Conservation (phyloP, 345 rosid genomes). For the Streptanthus diversifolius region DNA sequence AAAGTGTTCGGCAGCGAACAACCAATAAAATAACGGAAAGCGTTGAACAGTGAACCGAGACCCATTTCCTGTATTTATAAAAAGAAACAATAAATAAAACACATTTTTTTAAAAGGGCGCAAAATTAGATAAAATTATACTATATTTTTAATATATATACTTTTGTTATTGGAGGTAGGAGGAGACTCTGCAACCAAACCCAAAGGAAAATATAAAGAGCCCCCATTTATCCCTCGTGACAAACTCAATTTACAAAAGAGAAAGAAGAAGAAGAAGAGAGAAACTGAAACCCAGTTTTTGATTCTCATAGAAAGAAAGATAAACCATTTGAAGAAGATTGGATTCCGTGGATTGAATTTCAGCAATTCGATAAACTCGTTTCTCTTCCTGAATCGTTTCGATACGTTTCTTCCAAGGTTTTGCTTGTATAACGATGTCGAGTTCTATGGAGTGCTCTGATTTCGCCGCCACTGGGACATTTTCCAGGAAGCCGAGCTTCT, state of each 20-base stretch:
- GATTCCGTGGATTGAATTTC: not conserved
- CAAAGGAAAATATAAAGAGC: not conserved
- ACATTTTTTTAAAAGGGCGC: conserved; percentile 21
- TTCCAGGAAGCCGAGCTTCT: conserved; percentile 52
- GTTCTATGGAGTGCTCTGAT: conserved; percentile 46
- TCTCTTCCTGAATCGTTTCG: not conserved
- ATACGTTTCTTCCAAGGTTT: not conserved
- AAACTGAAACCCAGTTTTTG: not conserved
- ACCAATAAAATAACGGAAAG: conserved; percentile 3
- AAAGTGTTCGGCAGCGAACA: not conserved
- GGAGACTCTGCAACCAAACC: not conserved
- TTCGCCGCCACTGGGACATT: conserved; percentile 24
- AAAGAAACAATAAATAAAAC: not conserved
- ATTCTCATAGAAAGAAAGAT: not conserved
- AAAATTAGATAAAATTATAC: not conserved
- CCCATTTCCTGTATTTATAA: not conserved
- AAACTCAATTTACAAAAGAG: conserved; percentile 24
- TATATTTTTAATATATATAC: not conserved
- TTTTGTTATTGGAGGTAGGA: conserved; percentile 10
- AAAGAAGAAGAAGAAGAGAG: not conserved
- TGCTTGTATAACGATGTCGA: conserved; percentile 44
- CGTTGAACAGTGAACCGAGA: conserved; percentile 33
- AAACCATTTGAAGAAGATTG: not conserved
- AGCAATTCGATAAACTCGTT: not conserved
- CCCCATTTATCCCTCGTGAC: conserved; percentile 32